Percentiles rank a stretch among this genome's conserved stretches.
Conservation (phyloP, 768 basidiomycete species). For the Rhizopogon vinicolor region DNA sequence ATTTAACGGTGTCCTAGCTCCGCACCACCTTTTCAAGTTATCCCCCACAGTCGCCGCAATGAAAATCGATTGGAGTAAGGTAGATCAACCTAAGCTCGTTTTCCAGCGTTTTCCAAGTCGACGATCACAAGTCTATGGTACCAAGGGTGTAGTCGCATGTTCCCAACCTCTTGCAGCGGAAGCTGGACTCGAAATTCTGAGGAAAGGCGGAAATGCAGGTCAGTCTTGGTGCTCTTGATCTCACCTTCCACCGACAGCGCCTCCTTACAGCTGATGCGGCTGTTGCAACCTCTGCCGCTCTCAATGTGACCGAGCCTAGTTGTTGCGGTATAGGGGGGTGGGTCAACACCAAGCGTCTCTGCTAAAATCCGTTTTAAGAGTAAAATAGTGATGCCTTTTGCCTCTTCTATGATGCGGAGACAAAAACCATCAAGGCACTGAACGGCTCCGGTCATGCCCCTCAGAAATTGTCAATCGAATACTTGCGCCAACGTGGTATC, state of each 20-base stretch:
- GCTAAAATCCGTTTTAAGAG: conserved; percentile 8
- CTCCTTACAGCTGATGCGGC: conserved; percentile 78
- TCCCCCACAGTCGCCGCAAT: conserved; percentile 19
- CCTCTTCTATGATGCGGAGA: conserved; percentile 83
- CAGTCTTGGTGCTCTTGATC: conserved; percentile 12
- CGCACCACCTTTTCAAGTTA: background rate
- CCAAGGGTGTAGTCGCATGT: conserved; percentile 82
- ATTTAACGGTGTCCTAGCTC: background rate
- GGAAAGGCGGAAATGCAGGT: conserved; percentile 96
- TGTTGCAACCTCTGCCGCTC: conserved; percentile 86
- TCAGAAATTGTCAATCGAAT: conserved; percentile 68
- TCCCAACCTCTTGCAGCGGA: conserved; percentile 90
- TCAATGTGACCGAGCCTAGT: conserved; percentile 89
- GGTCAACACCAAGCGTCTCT: conserved; percentile 11
- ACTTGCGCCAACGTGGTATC: conserved; percentile 66
- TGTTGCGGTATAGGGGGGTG: conserved; percentile 93
- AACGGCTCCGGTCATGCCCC: conserved; percentile 94
- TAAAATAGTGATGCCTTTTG: conserved; percentile 78
- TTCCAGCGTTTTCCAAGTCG: conserved; percentile 78
- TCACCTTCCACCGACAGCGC: background rate
- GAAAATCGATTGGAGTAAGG: conserved; percentile 51
- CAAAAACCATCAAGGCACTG: conserved; percentile 78
- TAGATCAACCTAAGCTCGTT: conserved; percentile 61
- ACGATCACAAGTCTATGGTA: conserved; percentile 81
- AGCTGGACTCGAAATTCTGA: conserved; percentile 88